Evolutionary conservation across 305 asterid species (phyloP).

Genomic region (Salvia sclarea): DNA sequence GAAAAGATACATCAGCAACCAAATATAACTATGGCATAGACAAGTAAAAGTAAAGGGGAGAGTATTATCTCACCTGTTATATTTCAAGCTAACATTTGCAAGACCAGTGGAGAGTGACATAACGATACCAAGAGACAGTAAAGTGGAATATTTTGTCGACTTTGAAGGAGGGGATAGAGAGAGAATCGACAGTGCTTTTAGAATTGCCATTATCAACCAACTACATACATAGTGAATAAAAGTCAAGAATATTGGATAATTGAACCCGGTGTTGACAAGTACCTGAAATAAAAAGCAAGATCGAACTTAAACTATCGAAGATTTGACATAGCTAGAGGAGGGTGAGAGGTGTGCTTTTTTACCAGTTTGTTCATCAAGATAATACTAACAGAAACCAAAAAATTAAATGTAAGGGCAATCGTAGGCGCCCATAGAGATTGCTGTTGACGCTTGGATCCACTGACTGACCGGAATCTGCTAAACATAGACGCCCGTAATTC

Average conservation of each 20-base stretch:
- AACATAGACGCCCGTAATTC: slow-evolving; percentile 80
- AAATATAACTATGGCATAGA: slow-evolving; percentile 1
- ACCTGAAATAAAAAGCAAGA: slow-evolving; percentile 52
- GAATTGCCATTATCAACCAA: slow-evolving; percentile 88
- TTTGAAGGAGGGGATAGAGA: slow-evolving; percentile 79
- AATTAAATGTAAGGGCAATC: slow-evolving; percentile 83
- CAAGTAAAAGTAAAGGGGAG: slow-evolving; percentile 16
- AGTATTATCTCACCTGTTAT: slow-evolving; percentile 67
- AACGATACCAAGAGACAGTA: slow-evolving; percentile 89
- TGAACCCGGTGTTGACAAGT: slow-evolving; percentile 84
- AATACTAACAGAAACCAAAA: slow-evolving; percentile 83
- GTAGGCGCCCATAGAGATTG: slow-evolving; percentile 77
- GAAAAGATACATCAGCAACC: slow-evolving; percentile 35
- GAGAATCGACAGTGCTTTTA: slow-evolving; percentile 72
- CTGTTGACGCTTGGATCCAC: slow-evolving; percentile 74
- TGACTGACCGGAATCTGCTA: slow-evolving; percentile 58
- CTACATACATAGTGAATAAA: slow-evolving; percentile 90
- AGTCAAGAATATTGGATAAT: slow-evolving; percentile 86
- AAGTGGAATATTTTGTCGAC: slow-evolving; percentile 65
- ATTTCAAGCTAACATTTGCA: slow-evolving; percentile 96
- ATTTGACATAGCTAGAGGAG: background rate
- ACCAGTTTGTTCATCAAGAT: slow-evolving; percentile 97
- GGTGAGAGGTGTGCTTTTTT: slow-evolving; percentile 28
- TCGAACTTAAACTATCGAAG: slow-evolving; percentile 14
- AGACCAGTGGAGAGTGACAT: slow-evolving; percentile 99